A percentile compares a stretch with the other conserved stretches of the same genome.
Evolutionary conservation across 805 yeast species (phyloP).

Genomic region (Saccharomycopsis malanga): DNA sequence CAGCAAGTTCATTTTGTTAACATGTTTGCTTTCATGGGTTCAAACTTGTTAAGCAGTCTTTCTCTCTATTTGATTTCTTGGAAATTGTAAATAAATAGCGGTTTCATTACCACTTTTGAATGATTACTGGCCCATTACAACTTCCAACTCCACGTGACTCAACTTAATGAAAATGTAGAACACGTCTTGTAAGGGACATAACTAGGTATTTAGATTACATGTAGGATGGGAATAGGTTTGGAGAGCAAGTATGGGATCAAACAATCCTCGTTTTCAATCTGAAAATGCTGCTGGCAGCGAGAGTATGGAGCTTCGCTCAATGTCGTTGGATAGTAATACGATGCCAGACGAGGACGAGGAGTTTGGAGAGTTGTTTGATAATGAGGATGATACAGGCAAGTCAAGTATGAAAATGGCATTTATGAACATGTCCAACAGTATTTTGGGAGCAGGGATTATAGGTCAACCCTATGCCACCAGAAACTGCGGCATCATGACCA

Average conservation of each 20-base stretch:
- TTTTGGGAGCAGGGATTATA: constrained; percentile 91
- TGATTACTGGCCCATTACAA: background rate
- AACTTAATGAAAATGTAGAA: no score
- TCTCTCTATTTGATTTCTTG: no score
- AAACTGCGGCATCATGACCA: constrained; percentile 74
- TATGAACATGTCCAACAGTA: constrained; percentile 95
- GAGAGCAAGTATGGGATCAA: background rate
- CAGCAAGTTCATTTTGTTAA: no score
- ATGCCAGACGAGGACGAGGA: constrained; percentile 7
- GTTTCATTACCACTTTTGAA: no score
- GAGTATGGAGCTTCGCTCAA: constrained; percentile 5
- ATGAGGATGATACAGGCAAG: constrained; percentile 25
- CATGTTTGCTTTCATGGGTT: no score
- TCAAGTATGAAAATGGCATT: constrained; percentile 78
- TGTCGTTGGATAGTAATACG: constrained; percentile 5
- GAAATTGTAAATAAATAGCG: no score
- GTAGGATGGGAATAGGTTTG: background rate
- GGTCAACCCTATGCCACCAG: constrained; percentile 88
- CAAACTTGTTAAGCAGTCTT: no score
- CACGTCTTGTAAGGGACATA: background rate
- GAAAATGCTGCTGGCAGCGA: background rate
- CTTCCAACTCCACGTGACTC: background rate
- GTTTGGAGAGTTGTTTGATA: background rate
- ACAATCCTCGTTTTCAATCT: background rate
- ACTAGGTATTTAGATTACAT: background rate